Percentiles rank a stretch among this genome's conserved stretches.
phyloP scores from a whole-genome alignment of 1,139 yeast genomes.

The Ogataea hybrid region DNA sequence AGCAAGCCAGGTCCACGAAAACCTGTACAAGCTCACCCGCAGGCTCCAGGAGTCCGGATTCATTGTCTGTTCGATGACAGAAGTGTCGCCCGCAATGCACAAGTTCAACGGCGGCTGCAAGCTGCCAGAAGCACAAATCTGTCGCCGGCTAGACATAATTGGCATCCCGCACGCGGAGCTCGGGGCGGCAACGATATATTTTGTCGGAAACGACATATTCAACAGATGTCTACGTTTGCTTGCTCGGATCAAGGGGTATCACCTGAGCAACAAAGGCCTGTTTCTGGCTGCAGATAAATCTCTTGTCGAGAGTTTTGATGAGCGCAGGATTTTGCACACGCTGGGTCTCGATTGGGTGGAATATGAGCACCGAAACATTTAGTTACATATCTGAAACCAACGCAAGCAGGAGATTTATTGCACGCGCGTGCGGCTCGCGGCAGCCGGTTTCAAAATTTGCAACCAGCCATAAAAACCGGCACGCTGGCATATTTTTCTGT shows the following conservation, averaged over 20 bases:
- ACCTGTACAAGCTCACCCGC: conserved; percentile 32
- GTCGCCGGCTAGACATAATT: conserved; percentile 58
- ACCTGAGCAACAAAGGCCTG: conserved; percentile 50
- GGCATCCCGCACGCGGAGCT: conserved; percentile 47
- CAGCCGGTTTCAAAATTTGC: conserved; percentile 10
- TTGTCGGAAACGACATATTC: conserved; percentile 57
- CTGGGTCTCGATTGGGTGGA: conserved; percentile 39
- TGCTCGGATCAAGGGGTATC: conserved; percentile 45
- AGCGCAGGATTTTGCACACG: conserved; percentile 45
- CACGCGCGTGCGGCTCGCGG: conserved; percentile 13
- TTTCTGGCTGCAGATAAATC: conserved; percentile 25
- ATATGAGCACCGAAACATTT: conserved; percentile 20
- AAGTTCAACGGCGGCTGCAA: conserved; percentile 36
- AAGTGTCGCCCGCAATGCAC: conserved; percentile 23
- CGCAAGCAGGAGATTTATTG: conserved; percentile 2
- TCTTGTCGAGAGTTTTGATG: conserved; percentile 47
- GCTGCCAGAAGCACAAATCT: conserved; percentile 28
- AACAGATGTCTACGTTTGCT: conserved; percentile 48
- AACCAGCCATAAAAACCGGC: conserved; percentile 7
- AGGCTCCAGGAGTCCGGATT: conserved; percentile 31
- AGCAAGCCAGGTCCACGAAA: conserved; percentile 28
- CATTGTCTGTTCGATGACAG: conserved; percentile 30
- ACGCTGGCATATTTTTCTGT: conserved; percentile 6
- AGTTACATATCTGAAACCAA: conserved; percentile 8
- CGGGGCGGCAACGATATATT: conserved; percentile 56